Base-by-base conservation (phyloP, 352 stramenopile species). In the Globisporangium lucens region DNA sequence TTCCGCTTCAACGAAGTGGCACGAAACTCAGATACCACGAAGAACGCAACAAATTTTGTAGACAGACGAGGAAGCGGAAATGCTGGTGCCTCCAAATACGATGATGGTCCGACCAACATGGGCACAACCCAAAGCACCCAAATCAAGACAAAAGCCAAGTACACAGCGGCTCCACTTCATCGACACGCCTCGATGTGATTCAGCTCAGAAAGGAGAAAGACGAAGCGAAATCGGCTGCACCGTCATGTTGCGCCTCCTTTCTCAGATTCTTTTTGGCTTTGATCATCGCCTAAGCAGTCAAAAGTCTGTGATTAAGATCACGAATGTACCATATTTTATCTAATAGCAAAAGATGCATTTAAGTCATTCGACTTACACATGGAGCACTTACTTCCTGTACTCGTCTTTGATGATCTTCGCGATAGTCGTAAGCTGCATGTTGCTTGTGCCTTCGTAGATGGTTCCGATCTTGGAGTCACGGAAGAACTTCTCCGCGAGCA, bases 371-470 rank as follows among this genome's bases (percentile, higher is more conserved):
- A 60, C 30, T n/a, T 46, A 20, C 22, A 59, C 27, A 61, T 17
- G 38, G 22, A 2, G 27, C 36, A 51, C 49, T 67, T 78, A 91
- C 73, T 89, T 90, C 67, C 90, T 91, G 78, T 92, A 97, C 69
- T 97, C 83, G 33, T 96, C 79, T 67, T 94, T 86, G 58, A 98
- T 75, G 17, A 97, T 69, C 75, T 97, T 97, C 57, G 92, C 90
- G 67, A 98, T 98, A 12, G 90, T 97, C 58, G 84, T 93, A 47
- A 99, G 90, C 87, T 99, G 95, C 85, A 99, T 98, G 77, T 99
- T 98, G 73, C 86, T 98, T 12, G 96, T 99, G 27, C 97, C 97
- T 80, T 99, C 97, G 81, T 99, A 99, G 64, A 99, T 99, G 27
- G 88, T 85, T 55, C 96, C 96, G 69, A 99, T 98, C 78, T 99